Percentiles rank a stretch among this genome's conserved stretches.
phyloP scores from a whole-genome alignment of 768 basidiomycete genomes.

The Mycena rosella region DNA sequence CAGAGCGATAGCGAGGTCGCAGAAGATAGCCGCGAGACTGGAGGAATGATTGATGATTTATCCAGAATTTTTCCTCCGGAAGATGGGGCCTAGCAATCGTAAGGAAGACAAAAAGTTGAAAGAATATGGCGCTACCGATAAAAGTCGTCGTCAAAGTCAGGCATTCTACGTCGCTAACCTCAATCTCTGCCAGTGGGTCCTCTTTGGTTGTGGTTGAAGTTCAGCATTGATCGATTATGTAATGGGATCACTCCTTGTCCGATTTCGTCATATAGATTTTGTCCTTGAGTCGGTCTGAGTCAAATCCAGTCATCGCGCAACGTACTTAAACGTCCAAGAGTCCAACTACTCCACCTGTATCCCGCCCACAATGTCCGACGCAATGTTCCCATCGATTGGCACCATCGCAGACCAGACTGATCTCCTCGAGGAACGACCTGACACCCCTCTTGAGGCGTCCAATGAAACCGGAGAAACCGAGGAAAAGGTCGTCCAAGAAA shows the following conservation, averaged over 20 bases:
- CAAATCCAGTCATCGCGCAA: neutral
- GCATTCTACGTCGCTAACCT: too few species aligned
- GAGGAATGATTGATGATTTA: too few species aligned
- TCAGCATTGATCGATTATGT: neutral
- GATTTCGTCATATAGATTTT: neutral
- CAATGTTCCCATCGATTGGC: conserved; percentile 68
- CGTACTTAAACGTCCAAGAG: neutral
- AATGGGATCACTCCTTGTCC: neutral
- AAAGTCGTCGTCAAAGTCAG: too few species aligned
- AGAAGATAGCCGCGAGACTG: too few species aligned
- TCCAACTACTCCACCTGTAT: neutral
- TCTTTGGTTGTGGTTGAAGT: too few species aligned
- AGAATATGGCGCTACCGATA: too few species aligned
- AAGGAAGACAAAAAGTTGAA: too few species aligned
- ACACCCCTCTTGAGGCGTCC: conserved; percentile 51
- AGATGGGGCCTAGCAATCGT: too few species aligned
- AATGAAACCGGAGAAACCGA: conserved; percentile 72
- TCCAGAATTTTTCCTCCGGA: too few species aligned
- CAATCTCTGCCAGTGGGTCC: too few species aligned
- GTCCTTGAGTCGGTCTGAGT: neutral
- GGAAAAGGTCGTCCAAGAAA: conserved; percentile 80
- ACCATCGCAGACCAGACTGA: conserved; percentile 63
- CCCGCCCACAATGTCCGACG: conserved; percentile 43
- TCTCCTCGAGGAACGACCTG: conserved; percentile 46
- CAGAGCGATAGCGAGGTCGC: too few species aligned